phyloP scores from a whole-genome alignment of 441 rosid species.

The Breynia disticha region DNA sequence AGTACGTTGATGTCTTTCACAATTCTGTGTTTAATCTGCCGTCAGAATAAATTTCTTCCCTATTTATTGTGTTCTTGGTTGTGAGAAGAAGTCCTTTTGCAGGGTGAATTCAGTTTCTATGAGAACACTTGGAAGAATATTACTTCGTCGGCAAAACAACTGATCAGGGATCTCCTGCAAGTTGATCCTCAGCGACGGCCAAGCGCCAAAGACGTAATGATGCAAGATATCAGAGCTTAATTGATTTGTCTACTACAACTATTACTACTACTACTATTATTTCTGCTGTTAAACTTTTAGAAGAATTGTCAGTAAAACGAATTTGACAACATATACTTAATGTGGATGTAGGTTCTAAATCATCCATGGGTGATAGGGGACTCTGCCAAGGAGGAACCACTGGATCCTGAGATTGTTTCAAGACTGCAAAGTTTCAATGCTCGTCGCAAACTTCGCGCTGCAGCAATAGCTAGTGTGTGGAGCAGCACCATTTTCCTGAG shows the following conservation, averaged over 20 bases:
- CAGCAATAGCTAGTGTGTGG: constrained; percentile 61
- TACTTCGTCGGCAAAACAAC: constrained; percentile 46
- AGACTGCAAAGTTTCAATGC: constrained; percentile 55
- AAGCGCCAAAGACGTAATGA: constrained; percentile 42
- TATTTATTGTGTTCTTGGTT: background rate
- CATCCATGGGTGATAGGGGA: constrained; percentile 72
- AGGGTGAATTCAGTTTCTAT: constrained; percentile 63
- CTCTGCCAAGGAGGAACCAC: constrained; percentile 51
- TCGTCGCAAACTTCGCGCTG: constrained; percentile 55
- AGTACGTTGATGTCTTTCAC: constrained; percentile 17
- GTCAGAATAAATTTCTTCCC: background rate
- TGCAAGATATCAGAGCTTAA: background rate
- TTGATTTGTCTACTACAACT: background rate
- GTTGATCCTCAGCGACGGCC: constrained; percentile 63
- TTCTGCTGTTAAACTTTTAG: no score
- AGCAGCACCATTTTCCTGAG: constrained; percentile 53
- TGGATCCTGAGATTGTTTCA: constrained; percentile 59
- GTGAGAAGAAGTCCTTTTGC: constrained; percentile 4
- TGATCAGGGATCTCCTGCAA: constrained; percentile 50
- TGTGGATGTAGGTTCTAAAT: constrained; percentile 33
- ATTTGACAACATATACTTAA: no score
- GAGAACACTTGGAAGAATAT: constrained; percentile 62
- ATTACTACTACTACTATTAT: no score
- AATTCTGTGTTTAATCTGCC: constrained; percentile 3
- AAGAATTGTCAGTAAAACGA: no score